A percentile compares a stretch with the other conserved stretches of the same genome.
These are phyloP conservation scores for Xylaria sp. DNA, from an alignment of 2,329 filamentous ascomycete genomes.

Conservation along the genomic window DNA sequence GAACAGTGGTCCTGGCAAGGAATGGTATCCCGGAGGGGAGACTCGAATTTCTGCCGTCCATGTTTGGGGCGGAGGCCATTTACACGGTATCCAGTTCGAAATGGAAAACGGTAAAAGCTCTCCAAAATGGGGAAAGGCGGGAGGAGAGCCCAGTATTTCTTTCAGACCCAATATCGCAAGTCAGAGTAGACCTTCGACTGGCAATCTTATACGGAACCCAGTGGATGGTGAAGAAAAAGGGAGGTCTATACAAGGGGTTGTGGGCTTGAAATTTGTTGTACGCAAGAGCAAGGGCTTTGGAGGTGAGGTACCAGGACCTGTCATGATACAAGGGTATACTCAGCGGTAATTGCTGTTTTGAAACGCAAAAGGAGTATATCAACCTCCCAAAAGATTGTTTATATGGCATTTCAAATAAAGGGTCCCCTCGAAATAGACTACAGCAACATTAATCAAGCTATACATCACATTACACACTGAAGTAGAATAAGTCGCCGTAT, in stretches of 20 bases:
- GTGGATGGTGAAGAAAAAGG: background rate
- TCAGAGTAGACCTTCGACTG: background rate
- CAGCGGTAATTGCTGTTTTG: background rate
- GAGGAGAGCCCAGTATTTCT: slow-evolving; percentile 19
- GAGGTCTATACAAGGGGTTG: background rate
- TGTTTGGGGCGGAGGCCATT: slow-evolving; percentile 15
- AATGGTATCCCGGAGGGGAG: slow-evolving; percentile 11
- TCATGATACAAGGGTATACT: slow-evolving; percentile 4
- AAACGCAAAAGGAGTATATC: background rate
- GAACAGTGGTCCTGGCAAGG: slow-evolving; percentile 21
- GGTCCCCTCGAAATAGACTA: background rate
- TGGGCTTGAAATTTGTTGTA: slow-evolving; percentile 18
- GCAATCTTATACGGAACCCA: background rate
- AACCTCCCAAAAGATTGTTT: background rate
- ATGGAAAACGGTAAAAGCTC: slow-evolving; percentile 23
- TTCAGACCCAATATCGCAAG: background rate
- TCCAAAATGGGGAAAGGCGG: slow-evolving; percentile 25
- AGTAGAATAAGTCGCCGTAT: background rate
- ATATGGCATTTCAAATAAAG: background rate
- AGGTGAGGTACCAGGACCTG: slow-evolving; percentile 8
- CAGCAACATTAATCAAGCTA: background rate
- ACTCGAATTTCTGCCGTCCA: slow-evolving; percentile 1
- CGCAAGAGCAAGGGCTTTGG: slow-evolving; percentile 1
- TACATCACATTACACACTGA: background rate
- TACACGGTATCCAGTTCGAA: slow-evolving; percentile 26